Evolutionary conservation across 352 stramenopile genomes (phyloP).

Genomic region (Globisporangium splendens): DNA sequence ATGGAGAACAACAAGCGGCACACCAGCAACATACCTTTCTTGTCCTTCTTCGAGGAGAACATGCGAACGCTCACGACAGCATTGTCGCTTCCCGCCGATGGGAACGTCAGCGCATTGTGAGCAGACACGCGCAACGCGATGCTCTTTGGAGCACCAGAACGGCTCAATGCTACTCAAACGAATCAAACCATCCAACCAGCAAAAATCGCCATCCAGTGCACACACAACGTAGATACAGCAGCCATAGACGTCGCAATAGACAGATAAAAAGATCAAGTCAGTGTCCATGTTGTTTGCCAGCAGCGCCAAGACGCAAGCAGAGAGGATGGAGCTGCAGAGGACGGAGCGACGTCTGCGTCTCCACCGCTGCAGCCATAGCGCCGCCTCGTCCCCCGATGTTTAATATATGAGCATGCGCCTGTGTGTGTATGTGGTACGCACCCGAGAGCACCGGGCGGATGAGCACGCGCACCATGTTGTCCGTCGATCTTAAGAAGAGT

Average conservation of each 20-base stretch:
- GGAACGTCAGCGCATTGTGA: slow-evolving; percentile 16
- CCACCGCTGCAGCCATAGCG: too few species aligned
- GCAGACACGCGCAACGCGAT: slow-evolving; percentile 20
- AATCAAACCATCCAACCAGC: not conserved
- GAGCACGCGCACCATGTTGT: slow-evolving; percentile 65
- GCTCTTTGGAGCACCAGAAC: slow-evolving; percentile 15
- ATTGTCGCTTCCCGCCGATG: not conserved
- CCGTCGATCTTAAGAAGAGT: slow-evolving; percentile 10
- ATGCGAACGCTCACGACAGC: slow-evolving; percentile 15
- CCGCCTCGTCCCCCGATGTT: not conserved
- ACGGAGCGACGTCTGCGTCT: not conserved
- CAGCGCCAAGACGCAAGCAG: not conserved
- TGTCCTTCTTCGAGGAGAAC: slow-evolving; percentile 57
- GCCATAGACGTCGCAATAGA: too few species aligned
- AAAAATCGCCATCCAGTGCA: not conserved
- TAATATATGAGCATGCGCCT: not conserved
- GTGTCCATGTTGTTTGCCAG: not conserved
- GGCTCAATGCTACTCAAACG: slow-evolving; percentile 14
- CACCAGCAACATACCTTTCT: slow-evolving; percentile 23
- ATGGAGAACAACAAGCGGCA: not conserved
- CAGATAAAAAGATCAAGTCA: not conserved
- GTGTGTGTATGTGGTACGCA: not conserved
- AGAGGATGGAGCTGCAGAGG: not conserved
- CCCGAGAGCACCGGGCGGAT: slow-evolving; percentile 39
- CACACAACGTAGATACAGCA: not conserved